Evolutionary conservation across 768 basidiomycete genomes (phyloP), one percentile per base, ranked within the genome.

Genomic region (Hericium erinaceus): DNA sequence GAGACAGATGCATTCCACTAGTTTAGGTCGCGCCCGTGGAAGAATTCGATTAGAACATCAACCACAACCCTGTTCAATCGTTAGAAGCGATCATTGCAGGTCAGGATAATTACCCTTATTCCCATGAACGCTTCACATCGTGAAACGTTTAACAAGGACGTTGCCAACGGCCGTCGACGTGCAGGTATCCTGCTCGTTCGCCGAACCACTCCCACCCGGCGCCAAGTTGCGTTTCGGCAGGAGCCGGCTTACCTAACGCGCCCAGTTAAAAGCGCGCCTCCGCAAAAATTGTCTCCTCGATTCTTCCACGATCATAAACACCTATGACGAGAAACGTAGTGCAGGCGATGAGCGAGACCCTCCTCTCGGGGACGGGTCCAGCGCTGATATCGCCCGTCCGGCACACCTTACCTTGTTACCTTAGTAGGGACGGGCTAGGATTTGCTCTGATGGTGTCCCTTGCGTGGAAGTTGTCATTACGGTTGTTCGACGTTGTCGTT

Each of bases 221-320:
- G 16, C 9, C n/a, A 3, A 10, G 16, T 20, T 15, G 44, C 44
- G 5, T 20, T 11, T 46, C 44, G 44, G 44, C 44, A 46, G 20
- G 1, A 1, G 44, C 44, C 44, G 44, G 44, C n/a, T 46, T 46
- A 46, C 7, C 15, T 46, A 46, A 46, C 11, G 7, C 44, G 7
- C 44, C 20, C 18, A 13, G n/a, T 46, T 18, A 18, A 46, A 46
- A 20, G 44, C 44, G n/a, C 44, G 44, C 44, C 20, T 20, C n/a
- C 44, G 63, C 49, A 33, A 58, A 22, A 44, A 60, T 22, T 22
- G 52, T 53, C 33, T 53, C 52, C 24, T 59, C 13, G 72, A 77
- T 75, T 72, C 75, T 75, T 75, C 74, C 74, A 76, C 75, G 69
- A 74, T 75, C 74, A 75, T 69, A 67, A 70, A 67, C 75, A 75